These are phyloP conservation scores for Lachnellula occidentalis DNA, from an alignment of 2,329 filamentous ascomycete genomes.

Conservation along the genomic window DNA sequence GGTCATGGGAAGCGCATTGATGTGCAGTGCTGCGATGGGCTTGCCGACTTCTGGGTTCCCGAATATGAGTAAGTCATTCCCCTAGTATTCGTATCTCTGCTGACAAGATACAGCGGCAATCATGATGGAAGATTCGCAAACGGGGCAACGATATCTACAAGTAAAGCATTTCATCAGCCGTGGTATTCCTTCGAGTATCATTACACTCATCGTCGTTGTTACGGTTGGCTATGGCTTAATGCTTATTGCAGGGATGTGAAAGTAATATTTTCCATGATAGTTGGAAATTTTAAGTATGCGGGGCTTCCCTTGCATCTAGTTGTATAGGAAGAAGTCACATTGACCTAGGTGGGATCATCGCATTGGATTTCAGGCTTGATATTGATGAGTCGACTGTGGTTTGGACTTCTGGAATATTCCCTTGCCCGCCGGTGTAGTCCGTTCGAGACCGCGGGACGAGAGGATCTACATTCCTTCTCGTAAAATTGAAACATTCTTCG, in stretches of 20 bases:
- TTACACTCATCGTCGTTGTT: constrained; percentile 76
- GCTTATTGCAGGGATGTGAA: constrained; percentile 40
- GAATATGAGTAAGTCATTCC: constrained; percentile 84
- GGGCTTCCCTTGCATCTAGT: background rate
- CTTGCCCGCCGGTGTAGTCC: too few species aligned
- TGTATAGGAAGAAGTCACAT: background rate
- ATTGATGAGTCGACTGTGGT: background rate
- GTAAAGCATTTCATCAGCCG: constrained; percentile 93
- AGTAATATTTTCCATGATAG: too few species aligned
- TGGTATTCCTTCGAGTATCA: constrained; percentile 81
- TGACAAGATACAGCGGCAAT: constrained; percentile 65
- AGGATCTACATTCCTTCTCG: too few species aligned
- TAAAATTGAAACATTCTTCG: too few species aligned
- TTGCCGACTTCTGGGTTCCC: constrained; percentile 94
- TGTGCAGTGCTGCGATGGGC: constrained; percentile 98
- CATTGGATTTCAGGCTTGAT: background rate
- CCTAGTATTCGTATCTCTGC: constrained; percentile 5
- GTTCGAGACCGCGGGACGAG: too few species aligned
- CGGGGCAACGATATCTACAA: constrained; percentile 83
- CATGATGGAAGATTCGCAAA: constrained; percentile 95
- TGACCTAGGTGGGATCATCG: background rate
- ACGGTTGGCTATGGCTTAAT: constrained; percentile 89
- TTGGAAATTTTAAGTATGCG: background rate
- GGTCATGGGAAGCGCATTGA: constrained; percentile 91
- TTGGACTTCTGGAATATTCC: too few species aligned